Percentiles rank a stretch among this genome's conserved stretches.
Conservation (phyloP, 768 basidiomycete genomes). For the Auricularia sp. region DNA sequence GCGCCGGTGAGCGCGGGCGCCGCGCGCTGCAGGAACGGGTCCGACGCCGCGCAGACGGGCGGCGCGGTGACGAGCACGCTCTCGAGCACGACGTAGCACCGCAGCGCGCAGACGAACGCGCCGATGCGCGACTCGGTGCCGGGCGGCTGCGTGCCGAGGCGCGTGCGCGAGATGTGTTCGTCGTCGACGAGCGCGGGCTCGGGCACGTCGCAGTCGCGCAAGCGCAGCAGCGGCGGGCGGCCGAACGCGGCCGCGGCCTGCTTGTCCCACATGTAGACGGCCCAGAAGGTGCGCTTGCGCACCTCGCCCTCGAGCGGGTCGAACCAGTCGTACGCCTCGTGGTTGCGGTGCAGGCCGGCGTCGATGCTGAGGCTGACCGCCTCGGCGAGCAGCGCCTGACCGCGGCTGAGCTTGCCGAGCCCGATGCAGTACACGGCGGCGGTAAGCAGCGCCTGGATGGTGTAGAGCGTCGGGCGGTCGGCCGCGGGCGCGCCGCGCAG, state of each 20-base stretch:
- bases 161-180: constrained; percentile 75
- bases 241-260: constrained; percentile 85
- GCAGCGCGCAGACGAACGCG: constrained; percentile 68
- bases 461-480: constrained; percentile 84
- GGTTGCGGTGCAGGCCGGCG: constrained; percentile 79
- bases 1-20: constrained; percentile 54
- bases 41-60: constrained; percentile 51
- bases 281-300: constrained; percentile 93
- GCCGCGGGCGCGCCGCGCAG: constrained; percentile 82
- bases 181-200: constrained; percentile 83
- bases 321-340: constrained; percentile 74
- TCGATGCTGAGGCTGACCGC: constrained; percentile 82
- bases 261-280: constrained; percentile 95
- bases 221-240: constrained; percentile 73
- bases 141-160: constrained; percentile 50
- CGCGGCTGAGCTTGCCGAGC: constrained; percentile 78
- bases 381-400: constrained; percentile 77
- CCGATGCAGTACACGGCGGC: constrained; percentile 93
- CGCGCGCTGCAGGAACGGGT: constrained; percentile 71
- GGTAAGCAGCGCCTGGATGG: constrained; percentile 81
- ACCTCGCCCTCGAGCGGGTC: constrained; percentile 86
- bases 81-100: constrained; percentile 83
- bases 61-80: constrained; percentile 71
- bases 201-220: constrained; percentile 85
- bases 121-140: constrained; percentile 68